phyloP scores from a whole-genome alignment of 73 alveolate species.

The Tetrahymena borealis region DNA sequence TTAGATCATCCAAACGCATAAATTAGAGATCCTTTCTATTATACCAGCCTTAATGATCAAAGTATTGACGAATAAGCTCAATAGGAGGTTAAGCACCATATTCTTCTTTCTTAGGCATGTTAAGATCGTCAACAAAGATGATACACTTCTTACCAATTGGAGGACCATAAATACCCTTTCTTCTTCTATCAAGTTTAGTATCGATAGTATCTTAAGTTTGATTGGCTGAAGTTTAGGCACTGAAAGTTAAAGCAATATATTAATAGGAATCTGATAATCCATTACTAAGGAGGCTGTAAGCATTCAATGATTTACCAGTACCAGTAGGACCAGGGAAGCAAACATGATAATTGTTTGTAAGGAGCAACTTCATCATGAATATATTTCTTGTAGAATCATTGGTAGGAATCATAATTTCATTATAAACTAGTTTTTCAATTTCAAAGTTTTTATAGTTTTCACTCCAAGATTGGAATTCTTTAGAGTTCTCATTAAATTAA shows the following conservation, averaged over 20 bases:
- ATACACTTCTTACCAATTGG: constrained; percentile 97
- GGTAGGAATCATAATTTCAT: constrained; percentile 99
- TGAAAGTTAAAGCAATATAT: constrained; percentile 87
- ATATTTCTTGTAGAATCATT: constrained; percentile 97
- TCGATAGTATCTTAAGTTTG: constrained; percentile 93
- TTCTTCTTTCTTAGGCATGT: constrained; percentile 99
- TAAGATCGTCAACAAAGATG: constrained; percentile 98
- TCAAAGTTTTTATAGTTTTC: constrained; percentile 72
- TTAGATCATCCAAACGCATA: constrained; percentile 76
- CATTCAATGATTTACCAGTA: constrained; percentile 98
- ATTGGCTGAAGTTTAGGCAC: constrained; percentile 98
- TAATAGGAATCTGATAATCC: constrained; percentile 95
- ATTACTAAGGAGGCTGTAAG: constrained; percentile 82
- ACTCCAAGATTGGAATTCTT: constrained; percentile 84
- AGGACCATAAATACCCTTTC: constrained; percentile 98
- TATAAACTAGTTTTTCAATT: constrained; percentile 80
- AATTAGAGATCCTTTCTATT: constrained; percentile 78
- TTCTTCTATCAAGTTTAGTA: constrained; percentile 92
- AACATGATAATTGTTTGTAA: constrained; percentile 91
- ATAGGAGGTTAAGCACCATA: constrained; percentile 99
- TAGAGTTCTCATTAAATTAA: constrained; percentile 56
- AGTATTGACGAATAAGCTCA: constrained; percentile 98
- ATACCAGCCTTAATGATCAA: constrained; percentile 99
- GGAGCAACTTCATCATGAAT: constrained; percentile 78
- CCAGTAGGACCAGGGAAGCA: constrained; percentile 99